Evolutionary conservation across 805 yeast genomes (phyloP), one percentile per base, ranked within the genome.

Genomic region (Zygosaccharomyces kombuchaensis): DNA sequence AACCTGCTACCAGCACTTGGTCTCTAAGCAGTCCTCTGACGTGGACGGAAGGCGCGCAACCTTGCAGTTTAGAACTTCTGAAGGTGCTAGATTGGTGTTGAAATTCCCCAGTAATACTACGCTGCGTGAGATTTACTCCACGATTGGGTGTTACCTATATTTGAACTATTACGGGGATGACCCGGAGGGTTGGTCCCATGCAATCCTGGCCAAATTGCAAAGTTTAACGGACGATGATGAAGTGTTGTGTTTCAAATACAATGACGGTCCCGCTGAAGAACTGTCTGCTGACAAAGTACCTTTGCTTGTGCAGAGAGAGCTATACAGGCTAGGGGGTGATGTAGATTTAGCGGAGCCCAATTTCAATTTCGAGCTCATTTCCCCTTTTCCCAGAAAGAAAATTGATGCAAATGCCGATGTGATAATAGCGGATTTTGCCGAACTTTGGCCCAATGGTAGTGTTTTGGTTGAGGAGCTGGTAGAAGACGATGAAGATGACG

Each of bases 381-480:
- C 84, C 2, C 81, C 87, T 2, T 75, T 81, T 60, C 89, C 89
- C 3, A 73, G 87, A 50, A 70, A 62, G 37, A 63, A 66, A n/a
- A 60, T 85, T 12, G 71, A 67, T 3, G 47, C 56, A 4, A 67
- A 67, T 25, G 47, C 58, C 10, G 55, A 58, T 0, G 43, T 48
- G 14, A 21, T 43, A 2, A 61, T 84, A 5, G 58, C 56, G 25
- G 75, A 77, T 26, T 71, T 71, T 30, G 54, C 66, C 1, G 68
- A 74, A 30, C 58, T 84, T n/a, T 81, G 77, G 76, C 93, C 93
- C n/a, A 82, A 74, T 55, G 89, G 89, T 1, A 82, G 77, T 51
- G 54, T 84, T 21, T 63, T 83, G 42, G 75, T 81, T 3, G 85
- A 81, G 53, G 65, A 60, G 2, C 48, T 64, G 4, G 54, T 60